Evolutionary conservation across 495 filamentous ascomycete species (phyloP), one percentile per base, ranked within the genome.

Genomic region (Penicillium daleae): DNA sequence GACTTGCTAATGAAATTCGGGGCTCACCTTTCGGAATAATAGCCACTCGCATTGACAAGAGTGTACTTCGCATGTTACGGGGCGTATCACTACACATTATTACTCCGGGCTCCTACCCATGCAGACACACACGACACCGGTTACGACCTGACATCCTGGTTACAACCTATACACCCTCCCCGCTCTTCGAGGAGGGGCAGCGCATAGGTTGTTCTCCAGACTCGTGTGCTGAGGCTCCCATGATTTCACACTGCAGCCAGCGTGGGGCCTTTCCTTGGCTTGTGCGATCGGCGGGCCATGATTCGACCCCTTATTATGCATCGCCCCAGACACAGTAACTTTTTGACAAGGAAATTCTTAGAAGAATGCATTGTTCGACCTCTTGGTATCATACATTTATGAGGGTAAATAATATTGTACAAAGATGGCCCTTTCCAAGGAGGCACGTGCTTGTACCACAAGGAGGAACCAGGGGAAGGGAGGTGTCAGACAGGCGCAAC

Each of bases 241-340:
- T 65, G 63, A 65, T 61, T 62, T 68, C 66, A 62, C 62, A n/a
- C 10, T 64, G 59, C 62, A 65, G 59, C 17, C 6, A 57, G 57
- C 66, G 66, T 60, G 62, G 62, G 66, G 59, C 62, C 21, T 17
- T 49, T 60, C 39, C 15, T 32, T 59, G 57, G 59, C 62, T n/a
- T n/a, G n/a, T 52, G 40, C 59, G 67, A 70, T 72, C 70, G 64
- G 68, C 67, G 42, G 37, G 19, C 42, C 26, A 39, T 58, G 49
- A 62, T 65, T 65, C 37, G 60, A 42, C 37, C 56, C 59, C 56
- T 55, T 52, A 57, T 64, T 3, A 42, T 42, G 39, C 22, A 31
- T 15, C 26, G 32, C 55, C 12, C 13, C 19, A 29, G 52, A 57
- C 35, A 46, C 35, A 39, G 32, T 42, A 42, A 44, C 22, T 46